Conservation (phyloP, 495 filamentous ascomycete species). For the Daldinia decipiens region DNA sequence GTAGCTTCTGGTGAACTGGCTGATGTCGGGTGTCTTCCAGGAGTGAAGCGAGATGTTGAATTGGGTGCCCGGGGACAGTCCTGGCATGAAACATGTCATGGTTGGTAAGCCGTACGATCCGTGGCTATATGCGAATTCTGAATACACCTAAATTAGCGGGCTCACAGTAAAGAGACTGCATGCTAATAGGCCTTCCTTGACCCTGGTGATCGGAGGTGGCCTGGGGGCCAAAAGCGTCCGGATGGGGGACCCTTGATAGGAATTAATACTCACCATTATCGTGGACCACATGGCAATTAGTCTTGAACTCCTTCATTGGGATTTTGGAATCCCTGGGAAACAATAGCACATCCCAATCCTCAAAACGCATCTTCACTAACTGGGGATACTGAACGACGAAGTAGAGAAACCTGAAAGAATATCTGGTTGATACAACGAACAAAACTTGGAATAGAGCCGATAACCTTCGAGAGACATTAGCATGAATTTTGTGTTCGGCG, state of each 20-base stretch:
- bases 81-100: constrained; percentile 81
- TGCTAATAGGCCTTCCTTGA: background rate
- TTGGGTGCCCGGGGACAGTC: constrained; percentile 64
- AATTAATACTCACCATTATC: constrained; percentile 64
- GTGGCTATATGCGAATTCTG: constrained; percentile 57
- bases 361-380: constrained; percentile 73
- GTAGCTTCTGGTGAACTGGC: constrained; percentile 67
- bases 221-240: background rate
- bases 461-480: constrained; percentile 17
- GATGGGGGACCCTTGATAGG: background rate
- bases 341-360: constrained; percentile 86
- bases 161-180: background rate
- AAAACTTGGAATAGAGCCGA: constrained; percentile 27
- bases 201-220: background rate
- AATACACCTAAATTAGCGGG: background rate
- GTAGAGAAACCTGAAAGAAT: constrained; percentile 37
- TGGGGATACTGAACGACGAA: constrained; percentile 41
- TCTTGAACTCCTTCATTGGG: constrained; percentile 88
- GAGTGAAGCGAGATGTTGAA: constrained; percentile 85
- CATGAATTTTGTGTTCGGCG: constrained; percentile 14
- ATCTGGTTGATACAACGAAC: constrained; percentile 36
- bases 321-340: constrained; percentile 70
- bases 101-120: constrained; percentile 66
- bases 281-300: constrained; percentile 78
- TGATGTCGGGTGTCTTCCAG: constrained; percentile 76